These are phyloP conservation scores for Dendrostoma leiphaemia DNA, from an alignment of 2,329 filamentous ascomycete species.

Conservation along the genomic window DNA sequence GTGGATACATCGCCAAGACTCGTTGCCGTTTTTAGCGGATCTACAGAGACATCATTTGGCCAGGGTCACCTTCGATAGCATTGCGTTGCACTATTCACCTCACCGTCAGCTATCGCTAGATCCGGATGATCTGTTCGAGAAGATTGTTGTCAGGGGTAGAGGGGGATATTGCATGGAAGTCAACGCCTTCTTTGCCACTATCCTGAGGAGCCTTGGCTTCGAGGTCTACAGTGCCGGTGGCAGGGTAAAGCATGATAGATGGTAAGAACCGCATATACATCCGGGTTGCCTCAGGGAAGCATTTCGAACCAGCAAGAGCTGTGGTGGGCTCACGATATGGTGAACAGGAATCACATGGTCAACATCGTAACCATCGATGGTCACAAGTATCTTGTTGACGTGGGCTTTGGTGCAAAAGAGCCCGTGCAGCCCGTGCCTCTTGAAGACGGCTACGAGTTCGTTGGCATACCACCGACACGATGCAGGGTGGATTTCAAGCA, in stretches of 20 bases:
- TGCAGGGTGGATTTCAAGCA: slow-evolving; percentile 40
- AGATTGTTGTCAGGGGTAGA: slow-evolving; percentile 39
- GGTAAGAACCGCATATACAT: too few relatives aligned
- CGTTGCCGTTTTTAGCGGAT: too few relatives aligned
- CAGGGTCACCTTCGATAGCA: slow-evolving; percentile 52
- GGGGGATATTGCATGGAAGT: slow-evolving; percentile 56
- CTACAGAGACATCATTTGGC: slow-evolving; percentile 42
- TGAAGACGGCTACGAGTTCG: slow-evolving; percentile 22
- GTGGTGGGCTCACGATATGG: too few relatives aligned
- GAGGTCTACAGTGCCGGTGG: slow-evolving; percentile 49
- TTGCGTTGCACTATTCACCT: slow-evolving; percentile 48
- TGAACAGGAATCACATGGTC: slow-evolving; percentile 59
- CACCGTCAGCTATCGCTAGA: slow-evolving; percentile 29
- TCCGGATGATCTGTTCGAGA: slow-evolving; percentile 26
- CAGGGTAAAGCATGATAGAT: slow-evolving; percentile 29
- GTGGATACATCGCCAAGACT: too few relatives aligned
- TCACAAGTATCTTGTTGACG: slow-evolving; percentile 51
- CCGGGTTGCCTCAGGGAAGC: background rate
- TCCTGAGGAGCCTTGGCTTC: slow-evolving; percentile 49
- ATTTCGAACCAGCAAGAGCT: slow-evolving; percentile 17
- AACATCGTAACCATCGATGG: slow-evolving; percentile 54
- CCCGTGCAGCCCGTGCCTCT: slow-evolving; percentile 33
- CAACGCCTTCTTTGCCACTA: slow-evolving; percentile 41
- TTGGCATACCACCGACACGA: slow-evolving; percentile 41
- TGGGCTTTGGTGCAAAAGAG: slow-evolving; percentile 56